Evolutionary conservation across 768 basidiomycete genomes (phyloP).

Genomic region (Mycena filopes): DNA sequence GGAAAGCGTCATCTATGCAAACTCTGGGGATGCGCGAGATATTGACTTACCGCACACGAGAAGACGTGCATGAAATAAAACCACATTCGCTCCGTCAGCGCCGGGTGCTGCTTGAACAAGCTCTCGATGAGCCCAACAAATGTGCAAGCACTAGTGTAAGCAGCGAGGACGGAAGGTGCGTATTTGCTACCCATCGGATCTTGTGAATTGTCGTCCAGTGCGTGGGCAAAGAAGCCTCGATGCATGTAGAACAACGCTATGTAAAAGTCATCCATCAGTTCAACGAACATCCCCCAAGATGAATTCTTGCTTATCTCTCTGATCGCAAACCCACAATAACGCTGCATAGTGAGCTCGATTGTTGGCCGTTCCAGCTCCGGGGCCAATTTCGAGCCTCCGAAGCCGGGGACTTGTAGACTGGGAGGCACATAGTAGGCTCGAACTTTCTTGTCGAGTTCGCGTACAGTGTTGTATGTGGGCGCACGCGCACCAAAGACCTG

Average conservation of each 20-base stretch:
- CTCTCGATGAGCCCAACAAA: conserved; percentile 75
- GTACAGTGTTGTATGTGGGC: conserved; percentile 69
- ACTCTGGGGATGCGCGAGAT: neutral
- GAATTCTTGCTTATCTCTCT: conserved; percentile 69
- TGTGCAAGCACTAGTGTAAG: conserved; percentile 74
- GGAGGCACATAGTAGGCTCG: conserved; percentile 72
- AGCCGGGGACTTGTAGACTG: conserved; percentile 72
- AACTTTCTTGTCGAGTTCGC: conserved; percentile 74
- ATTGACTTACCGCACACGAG: conserved; percentile 73
- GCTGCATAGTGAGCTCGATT: conserved; percentile 72
- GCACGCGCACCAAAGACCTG: conserved; percentile 73
- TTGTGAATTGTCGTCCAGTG: conserved; percentile 67
- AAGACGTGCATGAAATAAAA: conserved; percentile 80
- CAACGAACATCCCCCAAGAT: conserved; percentile 2
- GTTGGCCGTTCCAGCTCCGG: conserved; percentile 57
- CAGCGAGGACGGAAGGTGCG: conserved; percentile 73
- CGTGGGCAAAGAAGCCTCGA: conserved; percentile 78
- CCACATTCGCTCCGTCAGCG: conserved; percentile 77
- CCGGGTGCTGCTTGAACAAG: conserved; percentile 71
- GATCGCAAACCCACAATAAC: conserved; percentile 73
- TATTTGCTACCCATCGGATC: conserved; percentile 80
- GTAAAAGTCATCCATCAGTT: conserved; percentile 13
- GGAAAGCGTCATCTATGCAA: conserved; percentile 16
- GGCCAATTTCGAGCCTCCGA: conserved; percentile 58
- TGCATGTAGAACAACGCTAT: conserved; percentile 79